These are phyloP conservation scores for Hymenoscyphus occultus DNA, from an alignment of 2,329 filamentous ascomycete genomes.

Conservation along the genomic window DNA sequence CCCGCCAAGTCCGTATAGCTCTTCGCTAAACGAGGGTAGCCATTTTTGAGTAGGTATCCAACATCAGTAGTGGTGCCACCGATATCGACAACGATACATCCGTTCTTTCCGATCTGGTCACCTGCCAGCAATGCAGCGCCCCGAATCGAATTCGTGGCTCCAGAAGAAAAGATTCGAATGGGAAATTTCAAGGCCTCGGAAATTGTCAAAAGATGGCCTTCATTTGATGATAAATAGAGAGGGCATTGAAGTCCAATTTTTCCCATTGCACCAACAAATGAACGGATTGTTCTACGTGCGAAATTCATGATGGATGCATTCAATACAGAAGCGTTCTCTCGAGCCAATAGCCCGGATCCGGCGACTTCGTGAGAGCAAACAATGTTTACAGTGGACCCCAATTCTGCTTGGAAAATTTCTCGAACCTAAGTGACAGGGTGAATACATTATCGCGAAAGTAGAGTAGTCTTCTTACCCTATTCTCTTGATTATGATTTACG, in stretches of 20 bases:
- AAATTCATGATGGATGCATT: slow-evolving; percentile 60
- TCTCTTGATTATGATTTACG: slow-evolving; percentile 49
- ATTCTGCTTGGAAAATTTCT: slow-evolving; percentile 27
- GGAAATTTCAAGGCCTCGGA: slow-evolving; percentile 53
- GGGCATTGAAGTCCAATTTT: slow-evolving; percentile 44
- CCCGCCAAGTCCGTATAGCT: slow-evolving; percentile 55
- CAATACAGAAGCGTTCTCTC: slow-evolving; percentile 62
- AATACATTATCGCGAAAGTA: neutral
- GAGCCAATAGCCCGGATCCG: slow-evolving; percentile 47
- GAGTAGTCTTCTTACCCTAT: slow-evolving; percentile 38
- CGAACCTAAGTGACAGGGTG: neutral
- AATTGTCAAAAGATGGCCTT: slow-evolving; percentile 56
- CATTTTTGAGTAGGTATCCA: slow-evolving; percentile 52
- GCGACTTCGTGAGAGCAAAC: slow-evolving; percentile 49
- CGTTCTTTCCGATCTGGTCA: slow-evolving; percentile 5
- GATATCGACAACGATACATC: slow-evolving; percentile 47
- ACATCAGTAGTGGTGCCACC: slow-evolving; percentile 59
- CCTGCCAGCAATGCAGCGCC: slow-evolving; percentile 55
- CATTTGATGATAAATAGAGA: slow-evolving; percentile 58
- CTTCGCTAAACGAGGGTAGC: slow-evolving; percentile 57
- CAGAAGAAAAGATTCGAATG: slow-evolving; percentile 59
- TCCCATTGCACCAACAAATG: slow-evolving; percentile 51
- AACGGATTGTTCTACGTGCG: slow-evolving; percentile 52
- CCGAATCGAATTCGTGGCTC: slow-evolving; percentile 61
- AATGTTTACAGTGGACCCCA: slow-evolving; percentile 39